Evolutionary conservation across 1,139 yeast species (phyloP), one percentile per base, ranked within the genome.

Genomic region (Saccharomyces pastorianus): DNA sequence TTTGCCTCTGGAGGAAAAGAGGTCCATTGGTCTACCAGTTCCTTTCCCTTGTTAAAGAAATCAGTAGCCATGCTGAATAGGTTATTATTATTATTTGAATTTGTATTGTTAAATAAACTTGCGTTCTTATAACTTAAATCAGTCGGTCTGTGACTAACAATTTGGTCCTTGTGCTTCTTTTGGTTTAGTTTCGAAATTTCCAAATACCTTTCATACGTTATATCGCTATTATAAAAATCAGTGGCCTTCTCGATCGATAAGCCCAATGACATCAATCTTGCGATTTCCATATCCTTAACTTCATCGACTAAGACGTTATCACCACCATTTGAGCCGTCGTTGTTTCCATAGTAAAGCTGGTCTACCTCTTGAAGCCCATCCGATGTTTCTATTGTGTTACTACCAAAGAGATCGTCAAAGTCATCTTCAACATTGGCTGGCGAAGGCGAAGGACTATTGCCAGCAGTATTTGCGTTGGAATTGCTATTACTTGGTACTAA

Each of bases 241-340:
- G 41, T 49, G 8, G 71, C 67, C 48, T 58, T 53, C 3, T 61
- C 63, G 17, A 64, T 58, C 2, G 63, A 49, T 4, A 62, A 47
- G 2, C 65, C 69, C 47, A 68, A 52, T 1, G 71, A 67, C 71
- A 68, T 67, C 49, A 68, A 49, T 50, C 56, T 60, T 1, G 71
- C 70, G 25, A 68, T 59, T 53, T 68, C 71, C 70, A 66, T 65
- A 52, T 68, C 71, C 50, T 57, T 63, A 2, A 64, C 65, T 51
- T 67, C 70, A 53, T 68, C 71, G 4, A 65, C 64, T 5, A 64
- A 54, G 25, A 47, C 13, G 3, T 49, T 55, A 20, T 26, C 47
- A 44, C 47, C 29, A 44, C 4, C 13, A 14, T 51, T 51, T 26
- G 54, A 58, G 4, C 57, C 60, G 2, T 58, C 54, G 48, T 52